Base-by-base conservation (phyloP, 371 early-diverging fungal species). In the Saksenaea oblongispora region DNA sequence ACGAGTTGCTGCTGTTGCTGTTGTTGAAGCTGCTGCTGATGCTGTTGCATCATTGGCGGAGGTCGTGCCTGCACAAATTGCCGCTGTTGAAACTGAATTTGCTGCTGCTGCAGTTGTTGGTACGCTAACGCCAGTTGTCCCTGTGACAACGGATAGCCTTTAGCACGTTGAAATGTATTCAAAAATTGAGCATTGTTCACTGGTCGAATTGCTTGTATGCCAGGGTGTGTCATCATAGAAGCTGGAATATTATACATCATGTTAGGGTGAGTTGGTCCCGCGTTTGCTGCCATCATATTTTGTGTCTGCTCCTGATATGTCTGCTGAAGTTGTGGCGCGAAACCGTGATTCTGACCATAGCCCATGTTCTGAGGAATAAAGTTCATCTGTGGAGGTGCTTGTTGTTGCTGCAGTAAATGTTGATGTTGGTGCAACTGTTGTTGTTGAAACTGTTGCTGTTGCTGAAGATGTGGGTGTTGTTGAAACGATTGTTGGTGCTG, bases 231-330 rank as follows among this genome's bases (percentile, higher is more conserved):
- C 63, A 70, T 65, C 61, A 70, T 64, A 18, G 70, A 58, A 34
- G 67, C 59, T 31, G 64, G 59, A 17, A 60, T 69, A 54, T 60
- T 69, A 24, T 62, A 70, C 63, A 70, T 65, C 65, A 70, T 65
- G 44, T 59, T 62, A 24, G 65, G 70, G 56, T 70, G 58, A 15
- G 27, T 39, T 4, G 56, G 70, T 41, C 55, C 44, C 17, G 44
- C 18, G 26, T 55, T 55, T 47, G 18, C 51, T 17, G 18, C 51
- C 56, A 55, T 34, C 56, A 55, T 55, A 22, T 55, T 55, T 14
- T 55, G 56, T 31, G 56, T 55, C 18, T 55, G 56, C 31, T 55
- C 26, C 14, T 28, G 56, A 55, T 55, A 34, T 4, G 39, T 26
- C 34, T 47, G 54, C 34, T 47, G 36, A 10, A 51, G 18, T 24